These are phyloP conservation scores for Daldinia bambusicola DNA, from an alignment of 495 filamentous ascomycete genomes.

Conservation along the genomic window DNA sequence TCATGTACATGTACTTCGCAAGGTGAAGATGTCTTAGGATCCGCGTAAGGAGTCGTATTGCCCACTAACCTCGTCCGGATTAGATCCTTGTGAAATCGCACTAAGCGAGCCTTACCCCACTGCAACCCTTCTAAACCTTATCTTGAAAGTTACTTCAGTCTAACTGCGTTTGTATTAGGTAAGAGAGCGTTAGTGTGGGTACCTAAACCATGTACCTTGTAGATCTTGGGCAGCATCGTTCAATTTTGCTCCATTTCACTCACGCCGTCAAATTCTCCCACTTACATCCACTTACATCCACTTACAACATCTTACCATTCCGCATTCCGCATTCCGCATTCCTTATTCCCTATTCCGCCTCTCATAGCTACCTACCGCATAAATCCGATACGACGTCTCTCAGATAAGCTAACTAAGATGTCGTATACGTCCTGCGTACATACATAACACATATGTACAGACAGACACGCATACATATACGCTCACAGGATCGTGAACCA, in stretches of 20 bases:
- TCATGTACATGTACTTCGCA: too few relatives aligned
- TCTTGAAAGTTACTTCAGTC: constrained; percentile 8
- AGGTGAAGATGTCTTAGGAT: too few relatives aligned
- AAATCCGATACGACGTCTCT: constrained; percentile 8
- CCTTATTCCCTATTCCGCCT: neutral
- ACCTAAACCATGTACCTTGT: neutral
- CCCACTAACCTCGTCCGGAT: neutral
- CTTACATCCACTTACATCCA: neutral
- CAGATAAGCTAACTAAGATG: constrained; percentile 20
- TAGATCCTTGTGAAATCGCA: neutral
- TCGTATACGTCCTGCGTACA: neutral
- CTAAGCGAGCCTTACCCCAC: constrained; percentile 9
- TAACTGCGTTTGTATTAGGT: constrained; percentile 24
- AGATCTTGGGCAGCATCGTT: constrained; percentile 6
- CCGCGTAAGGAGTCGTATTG: too few relatives aligned
- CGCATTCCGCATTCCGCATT: neutral
- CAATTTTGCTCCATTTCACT: neutral
- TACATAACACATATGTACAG: neutral
- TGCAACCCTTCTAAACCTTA: constrained; percentile 31
- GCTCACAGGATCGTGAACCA: constrained; percentile 13
- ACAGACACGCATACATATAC: constrained; percentile 10
- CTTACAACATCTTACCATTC: neutral
- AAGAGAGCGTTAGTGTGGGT: neutral
- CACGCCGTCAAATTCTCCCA: neutral
- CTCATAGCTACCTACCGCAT: neutral